Conservation (phyloP, 2,329 filamentous ascomycete genomes). For the Colletotrichum simmondsii region DNA sequence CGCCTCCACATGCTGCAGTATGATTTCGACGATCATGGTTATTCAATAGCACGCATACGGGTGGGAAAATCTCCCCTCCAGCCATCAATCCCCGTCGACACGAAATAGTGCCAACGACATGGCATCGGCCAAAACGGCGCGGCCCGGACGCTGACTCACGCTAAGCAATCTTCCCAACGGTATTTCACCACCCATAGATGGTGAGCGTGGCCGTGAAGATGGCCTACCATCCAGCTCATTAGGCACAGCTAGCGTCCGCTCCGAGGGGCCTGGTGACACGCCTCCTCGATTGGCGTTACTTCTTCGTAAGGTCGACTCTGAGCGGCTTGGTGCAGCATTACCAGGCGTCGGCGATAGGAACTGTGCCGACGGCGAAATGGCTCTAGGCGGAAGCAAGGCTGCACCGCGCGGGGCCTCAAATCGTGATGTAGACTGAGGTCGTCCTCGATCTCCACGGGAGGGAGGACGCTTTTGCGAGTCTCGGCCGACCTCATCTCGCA, state of each 20-base stretch:
- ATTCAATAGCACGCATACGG: not conserved
- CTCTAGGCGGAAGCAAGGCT: not conserved
- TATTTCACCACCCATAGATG: slow-evolving; percentile 21
- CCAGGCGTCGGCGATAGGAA: not conserved
- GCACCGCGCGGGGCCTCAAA: slow-evolving; percentile 36
- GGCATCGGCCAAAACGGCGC: slow-evolving; percentile 34
- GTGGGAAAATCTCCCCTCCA: no score
- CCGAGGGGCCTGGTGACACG: not conserved
- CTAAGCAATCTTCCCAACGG: slow-evolving; percentile 34
- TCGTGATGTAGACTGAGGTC: slow-evolving; percentile 26
- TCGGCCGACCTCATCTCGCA: slow-evolving; percentile 35
- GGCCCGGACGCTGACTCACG: slow-evolving; percentile 28
- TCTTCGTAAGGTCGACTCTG: slow-evolving; percentile 9
- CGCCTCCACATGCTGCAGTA: not conserved
- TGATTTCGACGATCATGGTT: not conserved
- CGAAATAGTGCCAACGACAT: slow-evolving; percentile 37
- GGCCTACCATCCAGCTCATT: not conserved
- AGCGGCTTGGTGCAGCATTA: not conserved
- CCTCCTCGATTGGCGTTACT: slow-evolving; percentile 6
- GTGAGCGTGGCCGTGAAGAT: slow-evolving; percentile 8
- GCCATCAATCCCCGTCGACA: slow-evolving; percentile 13
- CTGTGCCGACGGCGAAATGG: not conserved
- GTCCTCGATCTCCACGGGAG: not conserved
- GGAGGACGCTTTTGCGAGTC: not conserved
- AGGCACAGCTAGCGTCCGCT: not conserved